These are phyloP conservation scores for Penicillium italicum DNA, from an alignment of 2,329 filamentous ascomycete species.

Conservation along the genomic window DNA sequence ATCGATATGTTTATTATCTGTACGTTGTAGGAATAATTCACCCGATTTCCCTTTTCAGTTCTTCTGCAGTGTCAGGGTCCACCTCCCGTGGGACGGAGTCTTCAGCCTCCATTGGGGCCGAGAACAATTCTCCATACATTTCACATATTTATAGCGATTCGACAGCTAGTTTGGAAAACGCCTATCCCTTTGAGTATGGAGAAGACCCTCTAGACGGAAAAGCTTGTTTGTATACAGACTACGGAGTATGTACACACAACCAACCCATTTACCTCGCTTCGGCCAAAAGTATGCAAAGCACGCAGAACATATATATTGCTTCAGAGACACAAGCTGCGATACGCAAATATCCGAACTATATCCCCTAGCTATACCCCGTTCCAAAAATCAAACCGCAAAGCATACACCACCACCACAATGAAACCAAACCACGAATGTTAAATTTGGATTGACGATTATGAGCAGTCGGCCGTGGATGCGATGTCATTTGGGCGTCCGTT, in stretches of 20 bases:
- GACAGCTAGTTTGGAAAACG: too few relatives aligned
- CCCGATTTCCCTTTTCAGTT: background rate
- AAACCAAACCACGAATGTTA: background rate
- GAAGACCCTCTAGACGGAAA: too few relatives aligned
- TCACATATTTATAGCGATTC: background rate
- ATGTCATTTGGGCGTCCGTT: background rate
- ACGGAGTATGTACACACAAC: too few relatives aligned
- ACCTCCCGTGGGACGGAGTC: background rate
- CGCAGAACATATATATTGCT: background rate
- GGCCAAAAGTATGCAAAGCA: too few relatives aligned
- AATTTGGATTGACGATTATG: background rate
- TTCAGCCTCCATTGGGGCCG: constrained; percentile 1
- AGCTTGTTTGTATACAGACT: too few relatives aligned
- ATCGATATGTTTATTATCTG: too few relatives aligned
- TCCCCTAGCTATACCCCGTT: too few relatives aligned
- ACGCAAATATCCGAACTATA: background rate
- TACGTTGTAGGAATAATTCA: background rate
- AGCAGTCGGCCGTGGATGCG: background rate
- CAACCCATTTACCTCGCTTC: too few relatives aligned
- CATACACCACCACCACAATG: background rate
- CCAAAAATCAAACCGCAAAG: background rate
- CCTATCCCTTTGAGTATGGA: too few relatives aligned
- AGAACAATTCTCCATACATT: background rate
- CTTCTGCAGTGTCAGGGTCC: background rate
- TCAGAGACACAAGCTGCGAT: background rate